Evolutionary conservation across 2,329 filamentous ascomycete species (phyloP), one percentile per base, ranked within the genome.

Genomic region (Monilinia fructicola): DNA sequence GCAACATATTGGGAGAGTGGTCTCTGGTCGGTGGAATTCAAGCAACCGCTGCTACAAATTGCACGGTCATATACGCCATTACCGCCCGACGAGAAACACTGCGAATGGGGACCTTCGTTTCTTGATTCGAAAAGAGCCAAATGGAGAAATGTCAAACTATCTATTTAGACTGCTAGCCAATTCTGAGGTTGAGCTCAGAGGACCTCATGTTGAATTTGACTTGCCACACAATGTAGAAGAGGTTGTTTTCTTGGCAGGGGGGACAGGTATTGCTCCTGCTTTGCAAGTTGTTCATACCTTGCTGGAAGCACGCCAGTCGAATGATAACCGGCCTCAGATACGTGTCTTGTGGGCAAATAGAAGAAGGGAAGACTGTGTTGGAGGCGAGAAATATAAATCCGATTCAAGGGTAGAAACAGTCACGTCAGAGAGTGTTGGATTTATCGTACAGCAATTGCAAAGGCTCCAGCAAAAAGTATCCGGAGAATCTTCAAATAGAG

Each of bases 11-110:
- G 87, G 85, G 78, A 78, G 54, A 82, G 85, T 66, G 90, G 90
- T 5, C 83, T 96, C 53, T 96, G 92, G 90, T 93, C 90, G 69
- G 89, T 98, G 44, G 90, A 97, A 80, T 87, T 97, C 75, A 97
- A 96, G 79, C 95, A 98, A 79, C 95, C 95, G 2, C 89, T 97
- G 77, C 80, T 98, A 67, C 93, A 97, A 78, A 96, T 99, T 72
- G 91, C 92, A 54, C 82, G 95, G 69, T 88, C 92, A 67, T 99
- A 99, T 78, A 98, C 95, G 4, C 93, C 94, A 0, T 81, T 99
- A 0, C 94, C 92, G 0, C 84, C 87, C 0, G 18, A 67, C 44
- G 65, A 68, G 31, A 65, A 65, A 69, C 10, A 72, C 77, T 46
- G 72, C 77, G 42, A 71, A 76, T 44, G 79, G 81, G 52, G 76